phyloP scores from a whole-genome alignment of 208 protist genomes.

The Leishmania guyanensis region DNA sequence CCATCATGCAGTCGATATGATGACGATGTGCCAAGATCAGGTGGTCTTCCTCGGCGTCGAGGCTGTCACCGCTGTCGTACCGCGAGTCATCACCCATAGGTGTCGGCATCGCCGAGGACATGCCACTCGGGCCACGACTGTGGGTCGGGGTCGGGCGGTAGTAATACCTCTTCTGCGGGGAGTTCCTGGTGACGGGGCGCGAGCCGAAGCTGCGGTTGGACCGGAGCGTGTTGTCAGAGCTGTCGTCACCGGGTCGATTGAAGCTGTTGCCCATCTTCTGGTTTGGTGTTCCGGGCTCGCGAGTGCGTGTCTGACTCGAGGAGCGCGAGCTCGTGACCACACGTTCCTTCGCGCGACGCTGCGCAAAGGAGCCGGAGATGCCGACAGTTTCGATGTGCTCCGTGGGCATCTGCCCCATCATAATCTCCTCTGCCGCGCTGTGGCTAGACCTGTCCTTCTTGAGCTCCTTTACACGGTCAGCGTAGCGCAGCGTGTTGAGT shows the following conservation, averaged over 20 bases:
- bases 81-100: slow-evolving; percentile 51
- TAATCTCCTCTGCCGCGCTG: slow-evolving; percentile 87
- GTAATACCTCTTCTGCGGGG: slow-evolving; percentile 39
- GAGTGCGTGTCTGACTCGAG: slow-evolving; percentile 64
- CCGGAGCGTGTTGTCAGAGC: slow-evolving; percentile 37
- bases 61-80: slow-evolving; percentile 73
- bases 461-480: slow-evolving; percentile 93
- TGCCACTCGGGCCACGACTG: slow-evolving; percentile 39
- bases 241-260: slow-evolving; percentile 32
- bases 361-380: slow-evolving; percentile 71
- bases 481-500: slow-evolving; percentile 85
- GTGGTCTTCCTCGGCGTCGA: slow-evolving; percentile 92
- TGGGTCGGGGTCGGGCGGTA: slow-evolving; percentile 43
- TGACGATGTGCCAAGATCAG: slow-evolving; percentile 89
- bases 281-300: slow-evolving; percentile 64
- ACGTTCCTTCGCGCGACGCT: slow-evolving; percentile 80
- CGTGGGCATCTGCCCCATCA: slow-evolving; percentile 93
- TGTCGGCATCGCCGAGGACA: slow-evolving; percentile 38
- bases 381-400: slow-evolving; percentile 87
- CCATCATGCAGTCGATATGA: slow-evolving; percentile 95
- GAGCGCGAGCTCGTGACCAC: slow-evolving; percentile 44
- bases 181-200: slow-evolving; percentile 25
- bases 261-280: slow-evolving; percentile 38
- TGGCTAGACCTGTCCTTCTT: slow-evolving; percentile 87
- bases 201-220: slow-evolving; percentile 42